phyloP scores from a whole-genome alignment of 1,284 basidiomycete genomes.

The Cystobasidiaceae sp. region DNA sequence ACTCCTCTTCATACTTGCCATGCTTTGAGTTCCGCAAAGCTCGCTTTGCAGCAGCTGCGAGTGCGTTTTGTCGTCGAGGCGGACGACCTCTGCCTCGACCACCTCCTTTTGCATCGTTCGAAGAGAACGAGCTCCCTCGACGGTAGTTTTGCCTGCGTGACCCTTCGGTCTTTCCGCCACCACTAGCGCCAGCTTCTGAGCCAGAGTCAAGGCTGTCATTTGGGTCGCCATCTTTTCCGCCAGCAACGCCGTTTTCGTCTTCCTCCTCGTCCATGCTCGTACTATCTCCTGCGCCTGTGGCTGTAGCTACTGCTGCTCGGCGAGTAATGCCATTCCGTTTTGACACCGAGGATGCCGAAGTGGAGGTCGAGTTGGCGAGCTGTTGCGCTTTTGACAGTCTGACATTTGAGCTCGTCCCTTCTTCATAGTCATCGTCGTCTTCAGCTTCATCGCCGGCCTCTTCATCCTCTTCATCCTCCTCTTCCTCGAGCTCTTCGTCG shows the following conservation, averaged over 20 bases:
- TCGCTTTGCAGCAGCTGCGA: conserved; percentile 29
- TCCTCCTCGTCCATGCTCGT: conserved; percentile 1
- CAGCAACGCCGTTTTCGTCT: not conserved
- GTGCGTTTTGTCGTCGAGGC: conserved; percentile 19
- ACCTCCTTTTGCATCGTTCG: not conserved
- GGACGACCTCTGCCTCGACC: conserved; percentile 18
- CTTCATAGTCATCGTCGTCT: not conserved
- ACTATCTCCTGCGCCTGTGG: too few relatives aligned
- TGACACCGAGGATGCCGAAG: too few relatives aligned
- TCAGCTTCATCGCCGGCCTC: not conserved
- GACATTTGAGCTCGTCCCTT: too few relatives aligned
- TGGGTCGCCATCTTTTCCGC: too few relatives aligned
- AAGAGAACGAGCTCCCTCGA: not conserved
- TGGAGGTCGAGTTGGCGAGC: too few relatives aligned
- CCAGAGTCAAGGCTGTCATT: not conserved
- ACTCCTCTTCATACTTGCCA: not conserved
- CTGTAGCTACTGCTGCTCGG: too few relatives aligned
- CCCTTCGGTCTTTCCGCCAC: not conserved
- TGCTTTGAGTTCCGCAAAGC: not conserved
- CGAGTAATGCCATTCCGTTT: too few relatives aligned
- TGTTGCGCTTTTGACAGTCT: too few relatives aligned
- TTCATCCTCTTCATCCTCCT: not conserved
- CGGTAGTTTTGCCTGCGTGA: not conserved
- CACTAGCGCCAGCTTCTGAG: not conserved
- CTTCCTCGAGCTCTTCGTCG: not conserved